Conservation (phyloP, 805 yeast species). For the Tetrapisispora phaffii region DNA sequence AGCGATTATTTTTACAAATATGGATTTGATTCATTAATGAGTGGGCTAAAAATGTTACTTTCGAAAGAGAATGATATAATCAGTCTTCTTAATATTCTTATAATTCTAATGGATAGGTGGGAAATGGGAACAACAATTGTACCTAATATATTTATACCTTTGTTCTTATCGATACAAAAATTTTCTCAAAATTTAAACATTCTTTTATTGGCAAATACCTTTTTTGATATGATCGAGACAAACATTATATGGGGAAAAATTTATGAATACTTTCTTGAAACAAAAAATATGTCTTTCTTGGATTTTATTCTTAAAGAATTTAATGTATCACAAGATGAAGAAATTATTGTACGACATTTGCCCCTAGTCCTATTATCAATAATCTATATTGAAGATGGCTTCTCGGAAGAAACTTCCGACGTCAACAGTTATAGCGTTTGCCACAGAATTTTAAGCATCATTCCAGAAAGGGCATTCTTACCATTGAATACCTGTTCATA, state of each 20-base stretch:
- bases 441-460: constrained; percentile 36
- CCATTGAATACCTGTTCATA: constrained; percentile 39
- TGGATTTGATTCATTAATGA: constrained; percentile 42
- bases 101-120: constrained; percentile 86
- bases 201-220: constrained; percentile 48
- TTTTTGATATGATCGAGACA: constrained; percentile 84
- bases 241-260: constrained; percentile 64
- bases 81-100: constrained; percentile 52
- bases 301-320: constrained; percentile 54
- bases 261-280: constrained; percentile 27
- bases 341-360: constrained; percentile 64
- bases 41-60: constrained; percentile 46
- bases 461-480: constrained; percentile 56
- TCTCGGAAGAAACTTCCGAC: not conserved
- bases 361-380: constrained; percentile 56
- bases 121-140: constrained; percentile 74
- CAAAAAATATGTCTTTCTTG: constrained; percentile 38
- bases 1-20: constrained; percentile 45
- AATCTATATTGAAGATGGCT: constrained; percentile 24
- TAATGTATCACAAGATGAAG: constrained; percentile 70
- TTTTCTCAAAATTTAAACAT: constrained; percentile 29
- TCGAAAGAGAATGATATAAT: constrained; percentile 27
- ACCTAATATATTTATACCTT: constrained; percentile 59
- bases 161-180: constrained; percentile 41
- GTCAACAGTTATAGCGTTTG: constrained; percentile 35